phyloP scores from a whole-genome alignment of 208 protist species.

The Porcisia hertigi region DNA sequence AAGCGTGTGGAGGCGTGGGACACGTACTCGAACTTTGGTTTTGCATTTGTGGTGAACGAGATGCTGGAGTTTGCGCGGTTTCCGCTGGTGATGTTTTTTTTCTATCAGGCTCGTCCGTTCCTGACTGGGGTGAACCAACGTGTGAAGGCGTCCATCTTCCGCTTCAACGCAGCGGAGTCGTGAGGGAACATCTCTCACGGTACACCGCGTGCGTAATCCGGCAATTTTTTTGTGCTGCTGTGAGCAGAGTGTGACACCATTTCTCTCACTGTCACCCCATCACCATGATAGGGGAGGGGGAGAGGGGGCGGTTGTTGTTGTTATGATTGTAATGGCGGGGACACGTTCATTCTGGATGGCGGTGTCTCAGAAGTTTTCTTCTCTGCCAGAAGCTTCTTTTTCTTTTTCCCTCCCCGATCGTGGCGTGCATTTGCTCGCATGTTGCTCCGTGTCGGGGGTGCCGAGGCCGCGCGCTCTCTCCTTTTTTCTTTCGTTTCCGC shows the following conservation, averaged over 20 bases:
- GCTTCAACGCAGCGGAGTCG: slow-evolving; percentile 53
- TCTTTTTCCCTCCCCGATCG: too few relatives aligned
- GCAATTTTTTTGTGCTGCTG: background rate
- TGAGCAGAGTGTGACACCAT: background rate
- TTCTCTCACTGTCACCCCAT: too few relatives aligned
- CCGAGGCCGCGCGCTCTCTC: background rate
- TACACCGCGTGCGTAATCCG: background rate
- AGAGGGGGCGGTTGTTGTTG: too few relatives aligned
- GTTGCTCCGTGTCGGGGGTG: too few relatives aligned
- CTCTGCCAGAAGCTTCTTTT: too few relatives aligned
- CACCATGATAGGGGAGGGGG: too few relatives aligned
- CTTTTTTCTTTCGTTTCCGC: background rate
- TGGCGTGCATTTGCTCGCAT: too few relatives aligned
- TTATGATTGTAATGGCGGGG: too few relatives aligned
- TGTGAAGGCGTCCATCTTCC: slow-evolving; percentile 74
- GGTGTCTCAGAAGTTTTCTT: too few relatives aligned
- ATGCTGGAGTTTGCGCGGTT: slow-evolving; percentile 78
- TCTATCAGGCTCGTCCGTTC: slow-evolving; percentile 64
- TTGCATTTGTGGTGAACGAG: slow-evolving; percentile 90
- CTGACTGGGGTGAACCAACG: slow-evolving; percentile 57
- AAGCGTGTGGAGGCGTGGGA: slow-evolving; percentile 78
- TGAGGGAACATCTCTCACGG: slow-evolving; percentile 16
- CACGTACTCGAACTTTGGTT: slow-evolving; percentile 86
- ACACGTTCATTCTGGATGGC: too few relatives aligned
- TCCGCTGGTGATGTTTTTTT: slow-evolving; percentile 75